Conservation (phyloP, 805 yeast genomes). For the Ogataea paradorogensis region DNA sequence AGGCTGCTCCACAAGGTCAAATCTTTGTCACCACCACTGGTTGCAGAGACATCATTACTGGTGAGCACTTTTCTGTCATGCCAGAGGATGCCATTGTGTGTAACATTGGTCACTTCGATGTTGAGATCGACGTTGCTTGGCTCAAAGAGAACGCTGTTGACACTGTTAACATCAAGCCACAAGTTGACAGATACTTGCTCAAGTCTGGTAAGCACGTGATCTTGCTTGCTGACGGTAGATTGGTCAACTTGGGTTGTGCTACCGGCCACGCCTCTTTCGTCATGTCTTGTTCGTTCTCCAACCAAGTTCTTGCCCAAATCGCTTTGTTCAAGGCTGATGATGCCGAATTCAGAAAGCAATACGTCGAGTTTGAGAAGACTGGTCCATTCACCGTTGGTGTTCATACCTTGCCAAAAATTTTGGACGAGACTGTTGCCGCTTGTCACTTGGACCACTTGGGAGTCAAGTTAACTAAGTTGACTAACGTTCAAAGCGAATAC, state of each 20-base stretch:
- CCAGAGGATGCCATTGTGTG: constrained; percentile 99
- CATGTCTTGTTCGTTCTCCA: constrained; percentile 99
- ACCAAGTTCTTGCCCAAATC: constrained; percentile 98
- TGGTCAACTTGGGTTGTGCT: constrained; percentile 99
- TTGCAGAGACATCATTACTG: constrained; percentile 96
- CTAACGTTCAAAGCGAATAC: constrained; percentile 86
- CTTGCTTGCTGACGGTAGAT: constrained; percentile 98
- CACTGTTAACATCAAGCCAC: constrained; percentile 97
- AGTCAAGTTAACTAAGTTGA: constrained; percentile 76
- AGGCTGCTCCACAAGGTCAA: constrained; percentile 90
- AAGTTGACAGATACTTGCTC: constrained; percentile 95
- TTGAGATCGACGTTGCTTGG: constrained; percentile 99
- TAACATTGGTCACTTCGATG: constrained; percentile 99
- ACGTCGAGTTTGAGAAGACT: constrained; percentile 87
- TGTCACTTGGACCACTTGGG: constrained; percentile 94
- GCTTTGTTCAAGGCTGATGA: constrained; percentile 91
- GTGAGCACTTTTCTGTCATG: constrained; percentile 83
- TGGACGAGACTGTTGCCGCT: constrained; percentile 98
- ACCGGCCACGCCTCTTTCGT: constrained; percentile 99
- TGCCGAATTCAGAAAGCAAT: constrained; percentile 70
- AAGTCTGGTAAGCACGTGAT: constrained; percentile 88
- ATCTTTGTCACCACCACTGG: constrained; percentile 99
- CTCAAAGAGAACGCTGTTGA: constrained; percentile 90
- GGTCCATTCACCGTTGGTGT: constrained; percentile 92
- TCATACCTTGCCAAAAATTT: constrained; percentile 94